A percentile compares a stretch with the other conserved stretches of the same genome.
These are phyloP conservation scores for Naganishia vaughanmartiniae DNA, from an alignment of 768 basidiomycete species.

Conservation along the genomic window DNA sequence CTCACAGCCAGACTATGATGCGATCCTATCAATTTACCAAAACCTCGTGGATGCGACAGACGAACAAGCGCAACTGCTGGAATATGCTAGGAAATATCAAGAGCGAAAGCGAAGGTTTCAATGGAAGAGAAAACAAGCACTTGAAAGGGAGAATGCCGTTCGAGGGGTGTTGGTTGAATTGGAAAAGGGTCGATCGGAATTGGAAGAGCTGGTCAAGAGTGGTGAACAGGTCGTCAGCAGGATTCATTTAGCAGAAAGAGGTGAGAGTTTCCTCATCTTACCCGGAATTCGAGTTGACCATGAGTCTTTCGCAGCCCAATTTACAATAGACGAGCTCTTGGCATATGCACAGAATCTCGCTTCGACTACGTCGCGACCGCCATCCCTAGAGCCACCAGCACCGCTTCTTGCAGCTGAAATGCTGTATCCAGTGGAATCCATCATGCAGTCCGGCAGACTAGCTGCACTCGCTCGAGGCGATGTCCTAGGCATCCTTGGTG, in stretches of 20 bases:
- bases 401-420: constrained; percentile 8
- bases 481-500: constrained; percentile 21
- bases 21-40: constrained; percentile 9
- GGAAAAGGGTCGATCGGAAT: constrained; percentile 2
- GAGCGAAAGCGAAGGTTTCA: constrained; percentile 14
- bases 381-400: constrained; percentile 4
- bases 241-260: constrained; percentile 29
- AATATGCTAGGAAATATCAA: constrained; percentile 23
- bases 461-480: constrained; percentile 22
- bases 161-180: constrained; percentile 15
- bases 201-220: constrained; percentile 32
- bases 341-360: constrained; percentile 24
- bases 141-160: constrained; percentile 21
- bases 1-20: constrained; percentile 5
- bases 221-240: constrained; percentile 69
- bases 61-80: constrained; percentile 27
- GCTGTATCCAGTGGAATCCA: constrained; percentile 20
- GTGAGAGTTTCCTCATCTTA: constrained; percentile 2
- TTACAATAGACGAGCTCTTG: constrained; percentile 18
- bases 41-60: constrained; percentile 20
- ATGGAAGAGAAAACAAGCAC: constrained; percentile 12
- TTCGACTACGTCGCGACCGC: constrained; percentile 22
- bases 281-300: not conserved
- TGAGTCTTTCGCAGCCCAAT: constrained; percentile 6
- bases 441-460: constrained; percentile 26